A percentile compares a stretch with the other conserved stretches of the same genome.
phyloP scores from a whole-genome alignment of 257 asterid species.

The Nyctanthes arbortristis region DNA sequence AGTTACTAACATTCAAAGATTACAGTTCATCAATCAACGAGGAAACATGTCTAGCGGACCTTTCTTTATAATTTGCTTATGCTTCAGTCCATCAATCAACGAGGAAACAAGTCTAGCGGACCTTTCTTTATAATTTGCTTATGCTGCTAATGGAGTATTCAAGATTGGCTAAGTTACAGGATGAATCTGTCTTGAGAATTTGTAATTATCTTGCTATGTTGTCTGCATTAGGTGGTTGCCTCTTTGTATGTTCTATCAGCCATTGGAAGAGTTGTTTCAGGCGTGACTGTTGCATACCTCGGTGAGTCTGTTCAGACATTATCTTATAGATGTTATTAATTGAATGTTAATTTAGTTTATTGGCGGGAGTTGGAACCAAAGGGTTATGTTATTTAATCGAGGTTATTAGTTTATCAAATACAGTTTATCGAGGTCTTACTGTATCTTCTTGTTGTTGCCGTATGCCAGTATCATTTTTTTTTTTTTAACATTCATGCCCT shows the following conservation, averaged over 20 bases:
- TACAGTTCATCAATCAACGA: not conserved
- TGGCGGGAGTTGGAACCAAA: too few species aligned
- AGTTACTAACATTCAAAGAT: not conserved
- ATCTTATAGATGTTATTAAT: not conserved
- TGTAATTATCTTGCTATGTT: not conserved
- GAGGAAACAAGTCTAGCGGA: not conserved
- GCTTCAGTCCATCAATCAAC: not conserved
- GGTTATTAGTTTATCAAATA: too few species aligned
- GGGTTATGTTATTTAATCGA: too few species aligned
- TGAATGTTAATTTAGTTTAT: not conserved
- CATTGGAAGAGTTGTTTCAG: conserved; percentile 74
- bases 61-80: too few species aligned
- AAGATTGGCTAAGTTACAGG: not conserved
- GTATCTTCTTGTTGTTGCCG: not conserved
- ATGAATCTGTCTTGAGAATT: not conserved
- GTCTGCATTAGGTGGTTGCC: conserved; percentile 55
- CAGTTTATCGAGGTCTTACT: not conserved
- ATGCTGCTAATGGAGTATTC: not conserved
- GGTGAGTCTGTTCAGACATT: conserved; percentile 38
- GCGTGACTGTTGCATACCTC: conserved; percentile 78
- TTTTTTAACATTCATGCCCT: not conserved
- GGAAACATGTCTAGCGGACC: not conserved
- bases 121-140: not conserved
- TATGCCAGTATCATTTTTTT: not conserved
- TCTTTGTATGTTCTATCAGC: conserved; percentile 79